Evolutionary conservation across 2,329 filamentous ascomycete genomes (phyloP), one percentile per base, ranked within the genome.

Genomic region (Aspergillus pseudoviridinutans): DNA sequence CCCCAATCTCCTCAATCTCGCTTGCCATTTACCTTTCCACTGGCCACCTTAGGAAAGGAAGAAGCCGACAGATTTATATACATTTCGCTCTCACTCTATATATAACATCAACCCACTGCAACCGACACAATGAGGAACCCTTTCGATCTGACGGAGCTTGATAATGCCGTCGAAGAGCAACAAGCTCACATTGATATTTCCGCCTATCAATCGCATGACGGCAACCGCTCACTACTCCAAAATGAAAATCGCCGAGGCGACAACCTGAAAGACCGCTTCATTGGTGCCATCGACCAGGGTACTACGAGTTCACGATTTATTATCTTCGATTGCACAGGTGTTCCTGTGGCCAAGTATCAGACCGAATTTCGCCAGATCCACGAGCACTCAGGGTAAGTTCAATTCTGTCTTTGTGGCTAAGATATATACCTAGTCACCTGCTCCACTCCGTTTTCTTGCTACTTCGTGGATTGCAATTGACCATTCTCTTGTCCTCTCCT

Each of bases 251-350:
- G 64, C 49, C 67, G 66, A 41, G 58, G 49, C 6, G 71, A 70
- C 52, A 71, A 70, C 51, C 61, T 74, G 44, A 74, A 74, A 56
- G 65, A 74, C 35, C 71, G 64, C 50, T 96, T 90, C 68, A 87
- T 96, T 59, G 92, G 91, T 59, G 90, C 89, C 65, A 92, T 96
- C 71, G 92, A 96, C 71, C 91, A 95, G 69, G 92, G 92, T 58
- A 96, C 92, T 12, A 96, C 92, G 32, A 93, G 89, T 58, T 90
- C 91, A 35, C 84, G 92, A 41, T 96, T 96, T 76, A 84, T 96
- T 66, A 92, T 97, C 70, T 96, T 96, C 78, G 87, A 96, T 75
- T 86, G 85, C 62, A 78, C 84, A 46, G 91, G 92, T 55, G 86
- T 89, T 58, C 89, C 90, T 3, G 84, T 94, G 49, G 91, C 89